These are phyloP conservation scores for Quercus agrifolia DNA, from an alignment of 306 rosid species.

Conservation along the genomic window DNA sequence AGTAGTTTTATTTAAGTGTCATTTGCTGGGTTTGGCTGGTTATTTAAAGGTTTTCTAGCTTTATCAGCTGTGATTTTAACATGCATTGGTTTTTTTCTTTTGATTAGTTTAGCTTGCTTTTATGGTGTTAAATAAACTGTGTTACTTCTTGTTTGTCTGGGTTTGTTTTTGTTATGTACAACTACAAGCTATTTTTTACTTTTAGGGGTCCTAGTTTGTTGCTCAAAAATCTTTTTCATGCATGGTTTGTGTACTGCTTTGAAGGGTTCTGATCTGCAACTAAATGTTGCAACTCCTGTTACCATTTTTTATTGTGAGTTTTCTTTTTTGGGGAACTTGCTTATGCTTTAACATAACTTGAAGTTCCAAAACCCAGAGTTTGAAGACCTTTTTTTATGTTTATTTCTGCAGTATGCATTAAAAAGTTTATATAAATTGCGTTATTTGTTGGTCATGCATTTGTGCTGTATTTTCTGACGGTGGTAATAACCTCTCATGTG, in stretches of 20 bases:
- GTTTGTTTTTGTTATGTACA: no score
- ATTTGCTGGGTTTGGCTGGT: neutral
- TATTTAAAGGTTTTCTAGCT: neutral
- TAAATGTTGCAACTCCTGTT: no score
- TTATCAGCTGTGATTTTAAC: neutral
- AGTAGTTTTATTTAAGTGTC: neutral
- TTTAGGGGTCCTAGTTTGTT: neutral
- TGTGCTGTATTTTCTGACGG: neutral
- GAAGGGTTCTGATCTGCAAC: neutral
- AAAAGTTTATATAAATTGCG: no score
- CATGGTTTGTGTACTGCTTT: neutral
- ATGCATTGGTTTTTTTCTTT: neutral
- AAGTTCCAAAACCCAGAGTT: no score
- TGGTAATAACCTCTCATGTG: neutral
- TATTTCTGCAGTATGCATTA: no score
- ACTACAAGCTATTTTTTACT: neutral
- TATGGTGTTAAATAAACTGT: neutral
- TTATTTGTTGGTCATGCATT: neutral
- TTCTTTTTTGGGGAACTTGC: no score
- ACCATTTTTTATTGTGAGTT: no score
- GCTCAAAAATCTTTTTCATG: neutral
- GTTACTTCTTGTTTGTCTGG: neutral
- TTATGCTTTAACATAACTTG: no score
- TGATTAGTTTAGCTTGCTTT: neutral
- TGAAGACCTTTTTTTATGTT: no score